A percentile compares a stretch with the other conserved stretches of the same genome.
phyloP scores from a whole-genome alignment of 2,329 filamentous ascomycete genomes.

The Tolypocladium cylindrosporum region DNA sequence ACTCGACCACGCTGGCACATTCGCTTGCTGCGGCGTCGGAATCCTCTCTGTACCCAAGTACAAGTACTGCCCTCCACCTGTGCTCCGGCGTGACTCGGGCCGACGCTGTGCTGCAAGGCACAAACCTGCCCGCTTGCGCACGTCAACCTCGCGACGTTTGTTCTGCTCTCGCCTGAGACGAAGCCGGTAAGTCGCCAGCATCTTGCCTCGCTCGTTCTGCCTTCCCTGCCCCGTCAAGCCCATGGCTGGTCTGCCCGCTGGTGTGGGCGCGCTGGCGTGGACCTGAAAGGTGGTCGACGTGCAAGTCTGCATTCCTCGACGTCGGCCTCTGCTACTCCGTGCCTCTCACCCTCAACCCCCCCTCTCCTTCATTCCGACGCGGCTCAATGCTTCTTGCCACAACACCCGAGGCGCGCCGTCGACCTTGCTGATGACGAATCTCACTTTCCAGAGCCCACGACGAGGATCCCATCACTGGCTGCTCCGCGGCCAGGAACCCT shows the following conservation, averaged over 20 bases:
- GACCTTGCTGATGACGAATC: neutral
- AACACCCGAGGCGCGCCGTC: constrained; percentile 8
- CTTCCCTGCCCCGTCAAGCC: neutral
- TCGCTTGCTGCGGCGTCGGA: neutral
- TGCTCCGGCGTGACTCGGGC: neutral
- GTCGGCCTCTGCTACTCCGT: neutral
- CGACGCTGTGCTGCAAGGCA: neutral
- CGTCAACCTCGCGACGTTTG: neutral
- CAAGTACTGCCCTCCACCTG: neutral
- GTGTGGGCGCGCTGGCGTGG: neutral
- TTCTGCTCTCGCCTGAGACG: neutral
- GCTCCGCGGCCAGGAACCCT: neutral
- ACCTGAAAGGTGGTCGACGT: neutral
- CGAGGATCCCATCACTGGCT: neutral
- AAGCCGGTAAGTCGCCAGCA: neutral
- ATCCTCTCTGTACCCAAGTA: neutral
- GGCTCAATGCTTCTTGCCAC: constrained; percentile 6
- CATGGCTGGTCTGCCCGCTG: neutral
- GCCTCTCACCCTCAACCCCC: constrained; percentile 1
- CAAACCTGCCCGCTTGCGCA: neutral
- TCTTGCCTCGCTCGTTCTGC: neutral
- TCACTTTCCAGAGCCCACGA: neutral
- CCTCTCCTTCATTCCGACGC: constrained; percentile 13
- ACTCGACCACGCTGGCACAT: neutral
- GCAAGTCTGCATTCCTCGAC: constrained; percentile 2